A percentile compares a stretch with the other conserved stretches of the same genome.
These are phyloP conservation scores for Raffaelea arxii DNA, from an alignment of 2,329 filamentous ascomycete species.

Conservation along the genomic window DNA sequence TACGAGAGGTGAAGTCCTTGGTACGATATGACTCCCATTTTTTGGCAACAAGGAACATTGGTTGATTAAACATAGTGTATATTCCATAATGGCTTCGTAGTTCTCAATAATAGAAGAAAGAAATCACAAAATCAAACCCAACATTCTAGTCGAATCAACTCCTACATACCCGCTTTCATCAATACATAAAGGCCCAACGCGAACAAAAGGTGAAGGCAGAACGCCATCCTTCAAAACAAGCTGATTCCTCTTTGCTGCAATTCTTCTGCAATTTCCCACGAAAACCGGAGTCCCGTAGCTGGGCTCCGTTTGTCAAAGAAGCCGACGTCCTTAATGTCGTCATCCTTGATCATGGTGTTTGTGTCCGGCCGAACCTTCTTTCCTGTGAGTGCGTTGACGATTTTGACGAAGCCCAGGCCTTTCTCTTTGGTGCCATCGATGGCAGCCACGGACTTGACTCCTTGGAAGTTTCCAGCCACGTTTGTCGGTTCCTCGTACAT, in stretches of 20 bases:
- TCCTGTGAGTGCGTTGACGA: neutral
- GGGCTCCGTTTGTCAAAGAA: neutral
- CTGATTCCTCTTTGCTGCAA: neutral
- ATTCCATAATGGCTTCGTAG: no score
- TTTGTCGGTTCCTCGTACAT: neutral
- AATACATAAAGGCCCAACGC: no score
- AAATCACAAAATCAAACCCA: no score
- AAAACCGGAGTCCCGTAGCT: neutral
- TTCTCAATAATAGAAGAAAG: no score
- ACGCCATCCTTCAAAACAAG: neutral
- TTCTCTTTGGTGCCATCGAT: neutral
- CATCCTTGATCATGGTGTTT: neutral
- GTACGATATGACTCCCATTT: no score
- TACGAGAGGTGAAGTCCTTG: no score
- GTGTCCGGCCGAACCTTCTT: neutral
- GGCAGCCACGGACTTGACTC: neutral
- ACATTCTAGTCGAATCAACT: no score
- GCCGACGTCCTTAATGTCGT: neutral
- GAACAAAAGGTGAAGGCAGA: no score
- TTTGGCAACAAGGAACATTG: no score
- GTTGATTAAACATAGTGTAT: no score
- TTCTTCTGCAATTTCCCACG: neutral
- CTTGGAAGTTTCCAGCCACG: neutral
- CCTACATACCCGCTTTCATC: no score
- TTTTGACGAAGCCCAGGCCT: neutral